Evolutionary conservation across 2,329 filamentous ascomycete genomes (phyloP).

Genomic region (Talaromyces atroroseus): DNA sequence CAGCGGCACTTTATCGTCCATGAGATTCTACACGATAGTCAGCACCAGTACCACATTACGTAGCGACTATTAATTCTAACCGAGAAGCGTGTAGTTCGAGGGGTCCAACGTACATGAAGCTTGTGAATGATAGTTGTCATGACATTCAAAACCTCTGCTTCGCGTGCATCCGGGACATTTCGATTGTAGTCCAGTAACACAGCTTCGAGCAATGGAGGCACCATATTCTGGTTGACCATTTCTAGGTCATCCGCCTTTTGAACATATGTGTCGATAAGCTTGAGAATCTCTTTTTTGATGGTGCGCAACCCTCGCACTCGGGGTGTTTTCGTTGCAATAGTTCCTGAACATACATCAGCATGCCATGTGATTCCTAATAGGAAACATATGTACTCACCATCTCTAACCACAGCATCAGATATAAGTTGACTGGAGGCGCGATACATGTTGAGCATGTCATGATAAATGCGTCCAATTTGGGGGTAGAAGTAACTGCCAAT

Average conservation of each 20-base stretch:
- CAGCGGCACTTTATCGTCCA: conserved; percentile 95
- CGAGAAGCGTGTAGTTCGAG: conserved; percentile 48
- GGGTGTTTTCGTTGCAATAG: conserved; percentile 94
- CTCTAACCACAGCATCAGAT: conserved; percentile 79
- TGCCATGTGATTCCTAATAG: background rate
- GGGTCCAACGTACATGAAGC: conserved; percentile 74
- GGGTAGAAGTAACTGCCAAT: conserved; percentile 97
- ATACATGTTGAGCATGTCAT: conserved; percentile 99
- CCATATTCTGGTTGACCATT: conserved; percentile 87
- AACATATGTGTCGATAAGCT: conserved; percentile 96
- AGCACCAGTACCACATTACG: conserved; percentile 21
- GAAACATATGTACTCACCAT: conserved; percentile 53
- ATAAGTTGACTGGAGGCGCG: conserved; percentile 94
- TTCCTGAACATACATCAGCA: conserved; percentile 47
- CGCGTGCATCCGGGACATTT: conserved; percentile 90
- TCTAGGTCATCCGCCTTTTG: conserved; percentile 96
- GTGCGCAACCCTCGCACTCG: conserved; percentile 91
- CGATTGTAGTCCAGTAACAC: conserved; percentile 94
- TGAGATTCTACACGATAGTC: conserved; percentile 60
- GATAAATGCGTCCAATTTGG: conserved; percentile 94
- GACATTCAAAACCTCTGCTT: conserved; percentile 92
- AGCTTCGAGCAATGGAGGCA: conserved; percentile 90
- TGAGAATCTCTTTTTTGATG: conserved; percentile 98
- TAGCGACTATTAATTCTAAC: conserved; percentile 30
- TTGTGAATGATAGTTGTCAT: conserved; percentile 98